Base-by-base conservation (phyloP, 2,329 filamentous ascomycete genomes). In the Exophiala xenobiotica region DNA sequence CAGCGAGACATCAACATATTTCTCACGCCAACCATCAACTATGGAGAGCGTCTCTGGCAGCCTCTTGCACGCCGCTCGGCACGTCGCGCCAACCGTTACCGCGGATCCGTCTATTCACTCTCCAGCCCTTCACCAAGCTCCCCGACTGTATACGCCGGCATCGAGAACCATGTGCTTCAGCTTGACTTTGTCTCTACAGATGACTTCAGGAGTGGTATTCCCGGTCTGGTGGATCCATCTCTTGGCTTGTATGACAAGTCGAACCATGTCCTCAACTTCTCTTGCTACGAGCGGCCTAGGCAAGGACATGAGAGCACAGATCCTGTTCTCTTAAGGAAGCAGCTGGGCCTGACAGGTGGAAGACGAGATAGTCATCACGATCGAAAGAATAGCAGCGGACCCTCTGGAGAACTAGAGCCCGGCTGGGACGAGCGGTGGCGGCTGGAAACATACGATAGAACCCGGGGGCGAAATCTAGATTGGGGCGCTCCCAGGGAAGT, bases 101-200 rank as follows among this genome's bases (percentile, higher is more conserved):
- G 71, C 8, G 72, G 73, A 3, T 67, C 72, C 5, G 68, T 76
- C 18, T 75, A 75, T 54, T 68, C 67, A 11, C 68, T 76, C 58
- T 72, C 70, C 6, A 68, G 69, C 1, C 73, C 73, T 2, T 75
- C 72, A 2, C 65, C 69, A 6, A 66, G 68, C 24, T 76, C 73
- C 0, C 67, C 70, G 19, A 74, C 72, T 3, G 59, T 75, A n/a
- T 76, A 74, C 52, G 68, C 70, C 8, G 73, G 73, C 2, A 61
- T 75, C 11, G 68, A 70, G 24, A 68, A 72, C 29, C 68, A 69
- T 19, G 63, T 75, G 4, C 54, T 73, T 19, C 69, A 70, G 6
- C 63, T 76, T 2, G 72, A 75, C 50, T 72, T 75, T 54, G 64
- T 66, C 2, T 71, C 69, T 1, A 74, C 70, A 2, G 72, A 75